These are phyloP conservation scores for Paraphaeosphaeria minitans DNA, from an alignment of 2,329 filamentous ascomycete species.

Conservation along the genomic window DNA sequence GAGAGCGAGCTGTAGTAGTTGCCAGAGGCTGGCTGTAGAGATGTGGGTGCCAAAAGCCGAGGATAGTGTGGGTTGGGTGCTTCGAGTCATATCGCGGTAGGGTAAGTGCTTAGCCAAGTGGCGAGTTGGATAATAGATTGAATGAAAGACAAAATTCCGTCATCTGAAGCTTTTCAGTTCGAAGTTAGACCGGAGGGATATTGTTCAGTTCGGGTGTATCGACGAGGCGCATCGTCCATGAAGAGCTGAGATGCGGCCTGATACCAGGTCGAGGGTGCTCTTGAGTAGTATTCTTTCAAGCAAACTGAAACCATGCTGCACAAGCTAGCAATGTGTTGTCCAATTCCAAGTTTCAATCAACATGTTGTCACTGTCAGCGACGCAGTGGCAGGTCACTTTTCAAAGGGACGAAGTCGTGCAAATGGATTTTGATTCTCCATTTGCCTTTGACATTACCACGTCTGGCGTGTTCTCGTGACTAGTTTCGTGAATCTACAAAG, in stretches of 20 bases:
- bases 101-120: background rate
- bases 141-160: background rate
- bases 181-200: background rate
- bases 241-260: no score
- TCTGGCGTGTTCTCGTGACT: slow-evolving; percentile 12
- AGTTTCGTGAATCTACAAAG: slow-evolving; percentile 11
- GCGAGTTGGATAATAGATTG: background rate
- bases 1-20: background rate
- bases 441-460: slow-evolving; percentile 9
- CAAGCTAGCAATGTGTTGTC: background rate
- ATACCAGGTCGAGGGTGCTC: no score
- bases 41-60: background rate
- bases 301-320: background rate
- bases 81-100: slow-evolving; percentile 3
- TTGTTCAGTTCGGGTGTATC: background rate
- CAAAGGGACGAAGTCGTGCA: background rate
- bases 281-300: no score
- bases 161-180: background rate
- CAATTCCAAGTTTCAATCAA: background rate
- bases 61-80: background rate
- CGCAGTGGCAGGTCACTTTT: background rate
- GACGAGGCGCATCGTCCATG: background rate
- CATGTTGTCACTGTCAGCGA: background rate
- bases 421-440: background rate
- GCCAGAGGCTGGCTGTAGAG: background rate